Evolutionary conservation across 371 early-diverging fungal genomes (phyloP).

Genomic region (Apophysomyces sp.): DNA sequence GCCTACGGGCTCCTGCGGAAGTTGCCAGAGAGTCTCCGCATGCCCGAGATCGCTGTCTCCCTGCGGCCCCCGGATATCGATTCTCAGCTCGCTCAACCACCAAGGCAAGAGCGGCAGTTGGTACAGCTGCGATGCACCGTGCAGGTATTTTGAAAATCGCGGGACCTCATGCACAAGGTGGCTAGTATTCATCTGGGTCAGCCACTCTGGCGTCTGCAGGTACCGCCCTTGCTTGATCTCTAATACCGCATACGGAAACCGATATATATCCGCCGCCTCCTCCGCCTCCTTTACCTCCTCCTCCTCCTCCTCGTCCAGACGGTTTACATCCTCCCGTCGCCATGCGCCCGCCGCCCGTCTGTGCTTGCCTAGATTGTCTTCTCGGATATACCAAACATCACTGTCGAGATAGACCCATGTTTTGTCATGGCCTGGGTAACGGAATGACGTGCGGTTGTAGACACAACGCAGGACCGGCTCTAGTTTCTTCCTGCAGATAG

Average conservation of each 20-base stretch:
- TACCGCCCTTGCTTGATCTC: conserved; percentile 96
- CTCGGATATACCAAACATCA: conserved; percentile 90
- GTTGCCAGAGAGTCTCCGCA: no score
- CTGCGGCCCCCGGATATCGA: conserved; percentile 71
- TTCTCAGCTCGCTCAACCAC: conserved; percentile 93
- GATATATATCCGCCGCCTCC: conserved; percentile 65
- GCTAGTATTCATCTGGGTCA: conserved; percentile 78
- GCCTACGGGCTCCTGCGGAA: no score
- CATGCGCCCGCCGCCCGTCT: not conserved
- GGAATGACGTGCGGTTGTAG: conserved; percentile 96
- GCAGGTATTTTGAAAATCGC: conserved; percentile 98
- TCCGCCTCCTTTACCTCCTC: no score
- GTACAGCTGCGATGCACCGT: conserved; percentile 92
- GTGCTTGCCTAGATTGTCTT: conserved; percentile 47
- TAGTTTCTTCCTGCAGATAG: conserved; percentile 55
- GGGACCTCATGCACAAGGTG: conserved; percentile 96
- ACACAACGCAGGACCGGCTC: conserved; percentile 73
- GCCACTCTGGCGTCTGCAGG: conserved; percentile 90
- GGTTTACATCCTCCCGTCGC: no score
- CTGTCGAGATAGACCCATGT: conserved; percentile 96
- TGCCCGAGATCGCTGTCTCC: not conserved
- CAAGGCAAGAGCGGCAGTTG: conserved; percentile 88
- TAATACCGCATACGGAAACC: conserved; percentile 97
- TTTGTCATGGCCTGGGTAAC: conserved; percentile 90
- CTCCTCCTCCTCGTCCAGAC: no score